Evolutionary conservation across 768 basidiomycete genomes (phyloP).

Genomic region (Exsudoporus frostii): DNA sequence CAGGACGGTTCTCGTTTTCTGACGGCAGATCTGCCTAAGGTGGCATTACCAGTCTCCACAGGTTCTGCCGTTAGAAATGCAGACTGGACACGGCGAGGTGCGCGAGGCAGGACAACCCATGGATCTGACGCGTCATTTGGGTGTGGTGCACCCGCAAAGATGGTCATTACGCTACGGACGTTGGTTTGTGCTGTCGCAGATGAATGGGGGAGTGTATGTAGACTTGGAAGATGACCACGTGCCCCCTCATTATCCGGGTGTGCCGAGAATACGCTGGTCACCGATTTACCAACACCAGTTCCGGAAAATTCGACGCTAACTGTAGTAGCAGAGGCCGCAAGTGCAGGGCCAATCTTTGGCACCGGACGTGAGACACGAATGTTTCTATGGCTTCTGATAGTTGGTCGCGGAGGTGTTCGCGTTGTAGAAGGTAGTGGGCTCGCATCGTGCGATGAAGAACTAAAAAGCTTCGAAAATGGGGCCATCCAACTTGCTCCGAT

Average conservation of each 20-base stretch:
- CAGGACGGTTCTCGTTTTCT: slow-evolving; percentile 20
- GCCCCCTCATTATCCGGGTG: slow-evolving; percentile 22
- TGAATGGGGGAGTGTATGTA: slow-evolving; percentile 12
- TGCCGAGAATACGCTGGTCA: slow-evolving; percentile 42
- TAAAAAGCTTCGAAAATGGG: slow-evolving; percentile 80
- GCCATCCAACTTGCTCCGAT: slow-evolving; percentile 70
- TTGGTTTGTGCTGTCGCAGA: slow-evolving; percentile 13
- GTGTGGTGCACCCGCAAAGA: slow-evolving; percentile 87
- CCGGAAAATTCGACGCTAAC: slow-evolving; percentile 97
- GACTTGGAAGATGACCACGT: slow-evolving; percentile 8
- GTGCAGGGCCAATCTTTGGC: slow-evolving; percentile 80
- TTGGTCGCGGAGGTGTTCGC: slow-evolving; percentile 28
- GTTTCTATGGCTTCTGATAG: slow-evolving; percentile 23
- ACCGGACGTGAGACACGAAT: slow-evolving; percentile 45
- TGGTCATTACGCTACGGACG: slow-evolving; percentile 61
- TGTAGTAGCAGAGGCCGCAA: slow-evolving; percentile 84
- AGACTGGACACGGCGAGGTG: slow-evolving; percentile 32
- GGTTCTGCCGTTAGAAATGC: slow-evolving; percentile 22
- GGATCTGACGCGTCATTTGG: slow-evolving; percentile 47
- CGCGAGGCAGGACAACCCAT: slow-evolving; percentile 67
- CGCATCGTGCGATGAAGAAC: slow-evolving; percentile 33
- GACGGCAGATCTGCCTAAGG: slow-evolving; percentile 17
- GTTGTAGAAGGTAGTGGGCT: slow-evolving; percentile 7
- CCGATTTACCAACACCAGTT: slow-evolving; percentile 54
- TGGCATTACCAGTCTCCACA: slow-evolving; percentile 6